Conservation (phyloP, 2,329 filamentous ascomycete genomes). For the Penicillium sp. region DNA sequence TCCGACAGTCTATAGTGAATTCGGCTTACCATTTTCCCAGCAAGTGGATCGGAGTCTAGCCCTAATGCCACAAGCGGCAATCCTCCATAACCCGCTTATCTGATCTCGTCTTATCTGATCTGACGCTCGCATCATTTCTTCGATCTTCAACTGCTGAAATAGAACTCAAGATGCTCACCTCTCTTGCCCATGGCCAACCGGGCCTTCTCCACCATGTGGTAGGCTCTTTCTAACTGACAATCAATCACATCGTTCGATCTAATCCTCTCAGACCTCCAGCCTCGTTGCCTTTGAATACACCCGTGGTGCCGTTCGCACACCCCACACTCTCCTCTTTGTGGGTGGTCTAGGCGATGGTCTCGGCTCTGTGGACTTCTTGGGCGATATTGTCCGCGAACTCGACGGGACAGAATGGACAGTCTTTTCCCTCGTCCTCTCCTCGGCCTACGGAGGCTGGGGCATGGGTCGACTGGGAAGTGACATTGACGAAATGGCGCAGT, state of each 20-base stretch:
- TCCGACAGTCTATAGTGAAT: no score
- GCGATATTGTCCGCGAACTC: conserved; percentile 44
- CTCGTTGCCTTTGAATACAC: conserved; percentile 39
- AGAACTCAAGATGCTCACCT: conserved; percentile 17
- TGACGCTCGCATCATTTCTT: conserved; percentile 10
- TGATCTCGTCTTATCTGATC: conserved; percentile 22
- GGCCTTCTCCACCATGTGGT: conserved; percentile 23
- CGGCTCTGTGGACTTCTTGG: conserved; percentile 49
- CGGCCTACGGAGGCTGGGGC: conserved; percentile 51
- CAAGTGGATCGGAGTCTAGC: no score
- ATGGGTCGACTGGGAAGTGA: conserved; percentile 48
- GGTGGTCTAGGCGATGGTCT: conserved; percentile 54
- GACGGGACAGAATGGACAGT: conserved; percentile 47
- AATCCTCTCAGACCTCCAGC: conserved; percentile 25
- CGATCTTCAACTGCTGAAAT: conserved; percentile 8
- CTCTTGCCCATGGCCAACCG: conserved; percentile 16
- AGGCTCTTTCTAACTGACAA: not conserved
- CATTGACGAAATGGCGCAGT: conserved; percentile 47
- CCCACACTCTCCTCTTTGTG: conserved; percentile 51
- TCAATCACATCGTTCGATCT: conserved; percentile 1
- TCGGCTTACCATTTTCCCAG: no score
- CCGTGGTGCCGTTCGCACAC: conserved; percentile 24
- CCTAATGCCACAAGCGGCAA: not conserved
- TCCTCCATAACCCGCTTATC: conserved; percentile 11
- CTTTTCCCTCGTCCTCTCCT: conserved; percentile 46